A percentile compares a stretch with the other conserved stretches of the same genome.
phyloP scores from a whole-genome alignment of 2,329 filamentous ascomycete genomes.

The Chaetomium olivaceum region DNA sequence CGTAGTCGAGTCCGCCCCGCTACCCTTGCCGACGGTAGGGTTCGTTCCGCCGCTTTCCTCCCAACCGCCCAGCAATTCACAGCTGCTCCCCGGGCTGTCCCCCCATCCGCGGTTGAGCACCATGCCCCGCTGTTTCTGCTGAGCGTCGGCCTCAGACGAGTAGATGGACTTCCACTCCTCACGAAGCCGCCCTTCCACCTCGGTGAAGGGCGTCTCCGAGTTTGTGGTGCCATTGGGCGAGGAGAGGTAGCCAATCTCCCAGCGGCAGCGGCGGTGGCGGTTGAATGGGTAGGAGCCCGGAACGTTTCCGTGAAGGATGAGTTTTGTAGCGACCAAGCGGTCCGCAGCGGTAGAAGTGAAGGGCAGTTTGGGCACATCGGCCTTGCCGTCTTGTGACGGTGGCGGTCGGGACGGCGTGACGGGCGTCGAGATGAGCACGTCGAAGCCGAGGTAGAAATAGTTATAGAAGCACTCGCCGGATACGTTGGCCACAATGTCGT shows the following conservation, averaged over 20 bases:
- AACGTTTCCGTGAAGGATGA: conserved; percentile 93
- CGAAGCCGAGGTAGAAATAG: conserved; percentile 94
- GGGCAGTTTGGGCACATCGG: conserved; percentile 34
- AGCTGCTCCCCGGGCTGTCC: conserved; percentile 86
- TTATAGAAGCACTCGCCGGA: conserved; percentile 89
- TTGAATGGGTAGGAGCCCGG: conserved; percentile 98
- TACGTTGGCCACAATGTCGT: conserved; percentile 54
- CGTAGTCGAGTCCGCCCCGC: conserved; percentile 64
- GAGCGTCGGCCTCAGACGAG: conserved; percentile 53
- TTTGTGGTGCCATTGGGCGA: conserved; percentile 38
- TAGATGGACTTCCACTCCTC: conserved; percentile 70
- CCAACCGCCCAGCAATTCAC: conserved; percentile 82
- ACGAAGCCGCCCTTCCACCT: conserved; percentile 68
- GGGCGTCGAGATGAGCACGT: conserved; percentile 83
- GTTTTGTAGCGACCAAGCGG: conserved; percentile 80
- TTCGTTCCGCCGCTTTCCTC: conserved; percentile 67
- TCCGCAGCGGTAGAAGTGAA: conserved; percentile 53
- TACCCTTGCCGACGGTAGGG: conserved; percentile 48
- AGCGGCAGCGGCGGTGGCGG: conserved; percentile 83
- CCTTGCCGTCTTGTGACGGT: conserved; percentile 46
- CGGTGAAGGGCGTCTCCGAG: conserved; percentile 77
- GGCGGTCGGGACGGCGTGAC: conserved; percentile 64
- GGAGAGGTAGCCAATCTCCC: conserved; percentile 68
- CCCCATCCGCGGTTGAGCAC: conserved; percentile 89
- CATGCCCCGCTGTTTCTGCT: conserved; percentile 68